Evolutionary conservation across 768 basidiomycete genomes (phyloP), one percentile per base, ranked within the genome.

Genomic region (Rhodocollybia butyracea): DNA sequence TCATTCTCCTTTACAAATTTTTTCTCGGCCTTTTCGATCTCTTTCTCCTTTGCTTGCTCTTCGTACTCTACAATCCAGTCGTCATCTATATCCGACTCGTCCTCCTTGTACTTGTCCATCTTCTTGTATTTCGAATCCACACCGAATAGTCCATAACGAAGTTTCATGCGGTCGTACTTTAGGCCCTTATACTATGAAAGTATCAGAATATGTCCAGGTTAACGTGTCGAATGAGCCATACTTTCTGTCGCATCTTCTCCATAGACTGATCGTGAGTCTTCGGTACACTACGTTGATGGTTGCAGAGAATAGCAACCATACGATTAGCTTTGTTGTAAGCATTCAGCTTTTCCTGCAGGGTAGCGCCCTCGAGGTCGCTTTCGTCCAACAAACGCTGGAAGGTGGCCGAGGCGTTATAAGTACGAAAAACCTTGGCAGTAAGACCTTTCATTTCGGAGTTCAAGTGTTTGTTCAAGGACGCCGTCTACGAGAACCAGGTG

Each of bases 341-440:
- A 54, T 96, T 93, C 46, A 98, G 78, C 74, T 97, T 98, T 76
- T 99, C 96, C 63, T 94, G 91, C n/a, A 92, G 76, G 2, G 89
- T 86, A 1, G 83, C 86, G 61, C 84, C 75, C 61, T 78, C 75
- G 40, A 80, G 67, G 6, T 70, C 65, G 51, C 83, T 82, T 59
- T 85, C 79, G 62, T 95, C 91, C 57, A 98, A 76, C 59, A 96
- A 85, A 42, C 89, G 78, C 67, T 98, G 94, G 77, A 98, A 97
- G 2, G 96, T 97, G 67, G 84, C 86, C 24, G 97, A 98, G 22
- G 97, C 97, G 65, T 99, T 99, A 76, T 91, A 99, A 50, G 97
- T 99, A 93, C 97, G 96, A 80, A 99, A 99, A 26, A 99, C 97
- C 70, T 99, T 99, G 56, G 97, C 97, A 0, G 97, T 96, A 26